phyloP scores from a whole-genome alignment of 2,329 filamentous ascomycete genomes.

The Clonostachys sp. region DNA sequence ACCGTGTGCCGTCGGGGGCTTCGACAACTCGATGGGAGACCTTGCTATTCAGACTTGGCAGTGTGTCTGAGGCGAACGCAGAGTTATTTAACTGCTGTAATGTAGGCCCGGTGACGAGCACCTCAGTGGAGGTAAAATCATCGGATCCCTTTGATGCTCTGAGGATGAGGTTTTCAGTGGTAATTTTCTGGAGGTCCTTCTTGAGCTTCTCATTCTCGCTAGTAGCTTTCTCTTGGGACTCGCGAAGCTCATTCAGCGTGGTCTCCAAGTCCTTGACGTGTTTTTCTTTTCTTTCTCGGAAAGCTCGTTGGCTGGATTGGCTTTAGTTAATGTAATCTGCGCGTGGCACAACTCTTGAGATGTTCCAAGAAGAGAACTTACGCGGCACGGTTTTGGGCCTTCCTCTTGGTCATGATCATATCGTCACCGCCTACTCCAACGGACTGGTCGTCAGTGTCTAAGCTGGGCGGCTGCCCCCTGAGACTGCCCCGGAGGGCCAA shows the following conservation, averaged over 20 bases:
- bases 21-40: conserved; percentile 66
- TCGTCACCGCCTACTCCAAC: conserved; percentile 32
- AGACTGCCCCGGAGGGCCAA: conserved; percentile 17
- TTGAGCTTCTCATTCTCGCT: conserved; percentile 89
- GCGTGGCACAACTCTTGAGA: not conserved
- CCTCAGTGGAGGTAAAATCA: conserved; percentile 19
- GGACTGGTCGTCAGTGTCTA: conserved; percentile 43
- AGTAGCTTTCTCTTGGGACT: conserved; percentile 65
- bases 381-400: conserved; percentile 59
- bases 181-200: conserved; percentile 56
- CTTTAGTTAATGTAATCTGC: not conserved
- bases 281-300: conserved; percentile 91
- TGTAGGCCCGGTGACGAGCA: conserved; percentile 57
- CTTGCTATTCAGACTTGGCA: conserved; percentile 59
- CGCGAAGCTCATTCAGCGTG: conserved; percentile 75
- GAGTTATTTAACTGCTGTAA: conserved; percentile 58
- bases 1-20: conserved; percentile 59
- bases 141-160: conserved; percentile 35
- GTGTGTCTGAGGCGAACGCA: conserved; percentile 64
- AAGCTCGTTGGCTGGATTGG: conserved; percentile 75
- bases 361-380: conserved; percentile 28
- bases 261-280: conserved; percentile 91
- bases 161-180: conserved; percentile 10
- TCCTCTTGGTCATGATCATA: conserved; percentile 33
- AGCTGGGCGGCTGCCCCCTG: conserved; percentile 44